Base-by-base conservation (phyloP, 2,329 filamentous ascomycete genomes). In the Botrytis galanthina region DNA sequence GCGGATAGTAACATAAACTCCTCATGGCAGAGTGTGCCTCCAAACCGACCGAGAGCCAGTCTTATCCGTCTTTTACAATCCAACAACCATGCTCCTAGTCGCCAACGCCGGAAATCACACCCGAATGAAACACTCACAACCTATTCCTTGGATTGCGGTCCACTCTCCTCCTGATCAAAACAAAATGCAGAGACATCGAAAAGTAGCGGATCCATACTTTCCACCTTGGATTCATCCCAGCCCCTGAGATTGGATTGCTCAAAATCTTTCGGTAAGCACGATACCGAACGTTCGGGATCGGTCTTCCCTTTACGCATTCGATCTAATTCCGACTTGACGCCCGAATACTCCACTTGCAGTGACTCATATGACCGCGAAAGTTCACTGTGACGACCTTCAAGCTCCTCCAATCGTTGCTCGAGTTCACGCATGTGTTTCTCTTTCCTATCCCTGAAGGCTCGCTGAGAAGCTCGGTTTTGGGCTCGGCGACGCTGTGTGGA, bases 371-470 rank as follows among this genome's bases (percentile, higher is more conserved):
- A 87, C 70, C 85, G 83, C 75, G 85, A 85, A 71, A 91, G 85
- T 48, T 84, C 83, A 74, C 86, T 86, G 79, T 90, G 88, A 76
- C 86, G 87, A 37, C 86, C 84, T 75, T 86, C 85, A 68, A 88
- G 82, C 29, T 87, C 85, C 64, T 81, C 81, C 46, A 91, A 85
- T 77, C 89, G 85, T 51, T 83, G 79, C 80, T 91, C 89, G 32
- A 91, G 85, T 76, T 91, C 89, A 75, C 87, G 87, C 78, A 90
- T 90, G 75, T 90, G 87, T 80, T 90, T 89, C 78, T 91, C 88
- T 78, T 90, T 90, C 71, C 88, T 85, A 79, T 90, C 88, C 66
- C 88, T 84, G 78, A 90, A 90, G 0, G 88, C 88, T 73, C 88
- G 83, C 79, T 90, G 88, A 3, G 88, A 89, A 57, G 88, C 88